These are phyloP conservation scores for Lagenidium sp. DNA, from an alignment of 352 stramenopile genomes.

Conservation along the genomic window DNA sequence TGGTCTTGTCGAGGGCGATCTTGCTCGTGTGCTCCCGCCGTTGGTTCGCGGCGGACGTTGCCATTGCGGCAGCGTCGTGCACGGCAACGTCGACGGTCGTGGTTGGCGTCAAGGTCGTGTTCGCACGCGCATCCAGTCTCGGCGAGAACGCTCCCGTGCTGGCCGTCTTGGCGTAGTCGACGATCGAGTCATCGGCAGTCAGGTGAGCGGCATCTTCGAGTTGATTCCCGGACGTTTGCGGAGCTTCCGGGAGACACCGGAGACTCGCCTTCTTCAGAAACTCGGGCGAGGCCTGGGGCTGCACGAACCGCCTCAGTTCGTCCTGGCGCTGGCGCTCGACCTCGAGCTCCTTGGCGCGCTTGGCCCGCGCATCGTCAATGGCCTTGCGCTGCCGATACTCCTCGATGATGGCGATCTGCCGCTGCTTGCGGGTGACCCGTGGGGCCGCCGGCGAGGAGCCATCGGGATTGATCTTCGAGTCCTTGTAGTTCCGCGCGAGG, in stretches of 20 bases:
- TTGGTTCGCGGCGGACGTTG: neutral
- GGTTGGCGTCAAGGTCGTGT: too few relatives aligned
- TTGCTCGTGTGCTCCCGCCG: neutral
- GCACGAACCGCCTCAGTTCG: neutral
- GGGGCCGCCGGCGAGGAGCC: constrained; percentile 3
- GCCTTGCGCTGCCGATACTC: constrained; percentile 5
- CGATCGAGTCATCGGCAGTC: neutral
- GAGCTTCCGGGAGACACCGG: constrained; percentile 1
- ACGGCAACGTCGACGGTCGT: too few relatives aligned
- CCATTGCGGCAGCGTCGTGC: too few relatives aligned
- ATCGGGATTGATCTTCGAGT: constrained; percentile 1
- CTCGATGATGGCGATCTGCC: constrained; percentile 16
- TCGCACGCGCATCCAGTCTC: too few relatives aligned
- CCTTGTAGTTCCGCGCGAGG: constrained; percentile 6
- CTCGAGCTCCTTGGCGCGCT: neutral
- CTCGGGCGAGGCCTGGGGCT: neutral
- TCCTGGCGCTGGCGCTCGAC: neutral
- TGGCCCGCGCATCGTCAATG: neutral
- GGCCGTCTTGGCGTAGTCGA: constrained; percentile 1
- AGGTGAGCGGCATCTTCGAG: neutral
- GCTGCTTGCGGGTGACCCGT: constrained; percentile 6
- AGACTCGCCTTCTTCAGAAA: constrained; percentile 12
- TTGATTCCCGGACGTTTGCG: constrained; percentile 6
- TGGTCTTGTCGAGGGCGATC: constrained; percentile 6
- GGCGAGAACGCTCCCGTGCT: neutral